Percentiles rank a stretch among this genome's conserved stretches.
Evolutionary conservation across 225 moss, liverwort and hornwort species (phyloP).

Genomic region (Bryum argenteum): DNA sequence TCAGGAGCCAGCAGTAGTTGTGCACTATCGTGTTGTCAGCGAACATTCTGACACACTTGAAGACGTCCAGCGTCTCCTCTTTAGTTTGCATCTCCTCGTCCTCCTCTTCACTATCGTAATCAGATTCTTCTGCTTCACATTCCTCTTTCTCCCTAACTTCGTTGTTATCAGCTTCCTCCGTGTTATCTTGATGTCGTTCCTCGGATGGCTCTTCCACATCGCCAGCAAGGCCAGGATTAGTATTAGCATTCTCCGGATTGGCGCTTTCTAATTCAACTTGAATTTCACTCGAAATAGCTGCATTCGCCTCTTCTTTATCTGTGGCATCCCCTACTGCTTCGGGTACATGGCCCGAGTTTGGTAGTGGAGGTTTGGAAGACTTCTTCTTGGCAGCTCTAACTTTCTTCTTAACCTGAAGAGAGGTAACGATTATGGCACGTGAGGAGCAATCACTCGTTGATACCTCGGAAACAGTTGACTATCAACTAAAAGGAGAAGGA

Average conservation of each 20-base stretch:
- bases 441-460: constrained; percentile 6
- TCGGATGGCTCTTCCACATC: constrained; percentile 5
- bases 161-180: constrained; percentile 11
- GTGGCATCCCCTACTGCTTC: constrained; percentile 5
- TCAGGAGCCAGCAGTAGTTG: constrained; percentile 93
- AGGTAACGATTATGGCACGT: not conserved
- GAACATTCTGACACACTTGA: constrained; percentile 58
- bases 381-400: constrained; percentile 57
- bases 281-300: constrained; percentile 18
- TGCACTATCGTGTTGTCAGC: constrained; percentile 75
- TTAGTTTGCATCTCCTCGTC: constrained; percentile 57
- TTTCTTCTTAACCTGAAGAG: constrained; percentile 72
- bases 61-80: constrained; percentile 73
- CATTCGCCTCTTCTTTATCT: constrained; percentile 9
- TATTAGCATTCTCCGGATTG: not conserved
- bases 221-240: constrained; percentile 20
- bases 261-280: constrained; percentile 15
- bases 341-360: constrained; percentile 13
- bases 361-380: constrained; percentile 23
- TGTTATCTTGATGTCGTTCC: constrained; percentile 15
- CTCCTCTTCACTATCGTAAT: constrained; percentile 43
- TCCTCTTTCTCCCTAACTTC: constrained; percentile 15
- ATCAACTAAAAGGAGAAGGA: not conserved
- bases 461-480: not conserved
- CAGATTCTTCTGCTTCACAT: constrained; percentile 30